These are phyloP conservation scores for Backusella parvicylindrica DNA, from an alignment of 192 early-diverging fungal genomes.

Conservation along the genomic window DNA sequence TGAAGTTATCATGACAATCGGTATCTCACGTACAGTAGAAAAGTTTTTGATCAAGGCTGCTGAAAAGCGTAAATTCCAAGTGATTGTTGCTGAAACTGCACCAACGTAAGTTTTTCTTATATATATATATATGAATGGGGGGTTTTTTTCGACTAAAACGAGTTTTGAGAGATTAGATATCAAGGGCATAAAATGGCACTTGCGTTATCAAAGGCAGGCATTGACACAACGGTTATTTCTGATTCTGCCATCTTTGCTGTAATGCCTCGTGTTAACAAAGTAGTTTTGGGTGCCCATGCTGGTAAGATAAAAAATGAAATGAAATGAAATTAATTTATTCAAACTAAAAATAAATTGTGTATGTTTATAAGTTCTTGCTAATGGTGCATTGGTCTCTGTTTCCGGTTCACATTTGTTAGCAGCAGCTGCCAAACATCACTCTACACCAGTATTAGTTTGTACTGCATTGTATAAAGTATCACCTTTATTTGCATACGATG, in stretches of 20 bases:
- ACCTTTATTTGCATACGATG: conserved; percentile 85
- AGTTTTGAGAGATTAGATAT: conserved; percentile 30
- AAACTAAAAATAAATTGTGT: not conserved
- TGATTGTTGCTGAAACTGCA: conserved; percentile 92
- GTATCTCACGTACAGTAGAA: conserved; percentile 80
- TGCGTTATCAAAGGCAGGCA: conserved; percentile 68
- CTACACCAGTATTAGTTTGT: conserved; percentile 91
- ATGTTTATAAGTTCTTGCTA: conserved; percentile 85
- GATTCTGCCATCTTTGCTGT: conserved; percentile 95
- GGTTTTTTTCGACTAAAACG: not conserved
- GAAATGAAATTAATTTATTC: not conserved
- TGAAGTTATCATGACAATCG: conserved; percentile 95
- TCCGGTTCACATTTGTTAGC: conserved; percentile 82
- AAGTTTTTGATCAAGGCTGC: conserved; percentile 85
- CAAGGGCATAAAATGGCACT: conserved; percentile 85
- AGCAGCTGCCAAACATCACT: conserved; percentile 88
- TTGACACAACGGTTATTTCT: conserved; percentile 89
- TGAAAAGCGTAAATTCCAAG: conserved; percentile 84
- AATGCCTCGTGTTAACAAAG: conserved; percentile 98
- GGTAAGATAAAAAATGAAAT: conserved; percentile 18
- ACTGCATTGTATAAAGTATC: conserved; percentile 89
- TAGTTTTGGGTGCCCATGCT: conserved; percentile 89
- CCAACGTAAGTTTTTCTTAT: conserved; percentile 62
- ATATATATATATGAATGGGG: not conserved
- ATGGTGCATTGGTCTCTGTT: conserved; percentile 87